Evolutionary conservation across 2,329 filamentous ascomycete genomes (phyloP).

Genomic region (Fusarium illudens): DNA sequence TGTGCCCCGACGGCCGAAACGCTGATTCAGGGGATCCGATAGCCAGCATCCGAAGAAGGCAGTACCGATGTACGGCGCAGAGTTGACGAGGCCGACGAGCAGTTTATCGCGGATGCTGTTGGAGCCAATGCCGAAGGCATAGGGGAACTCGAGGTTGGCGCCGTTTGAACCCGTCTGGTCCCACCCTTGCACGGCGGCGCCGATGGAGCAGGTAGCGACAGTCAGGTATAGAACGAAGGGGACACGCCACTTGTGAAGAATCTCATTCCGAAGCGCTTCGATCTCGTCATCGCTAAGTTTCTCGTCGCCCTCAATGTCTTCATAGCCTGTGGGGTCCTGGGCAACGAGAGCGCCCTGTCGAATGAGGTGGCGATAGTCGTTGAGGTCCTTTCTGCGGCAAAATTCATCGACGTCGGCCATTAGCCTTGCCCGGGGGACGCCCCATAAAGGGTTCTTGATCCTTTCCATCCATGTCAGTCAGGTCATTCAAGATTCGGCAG

Average conservation of each 20-base stretch:
- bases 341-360: conserved; percentile 78
- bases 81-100: conserved; percentile 74
- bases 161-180: conserved; percentile 72
- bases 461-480: conserved; percentile 39
- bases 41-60: conserved; percentile 68
- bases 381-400: conserved; percentile 65
- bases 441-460: conserved; percentile 60
- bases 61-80: conserved; percentile 61
- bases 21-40: conserved; percentile 67
- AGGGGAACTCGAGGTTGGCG: conserved; percentile 69
- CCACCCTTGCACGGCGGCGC: conserved; percentile 75
- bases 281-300: conserved; percentile 69
- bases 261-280: conserved; percentile 66
- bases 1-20: conserved; percentile 55
- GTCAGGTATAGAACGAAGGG: conserved; percentile 71
- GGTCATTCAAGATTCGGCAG: neutral
- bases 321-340: conserved; percentile 70
- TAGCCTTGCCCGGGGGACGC: conserved; percentile 60
- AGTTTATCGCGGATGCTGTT: conserved; percentile 50
- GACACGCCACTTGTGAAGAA: conserved; percentile 73
- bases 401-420: conserved; percentile 68
- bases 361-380: conserved; percentile 66
- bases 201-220: conserved; percentile 73
- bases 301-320: conserved; percentile 64
- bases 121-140: conserved; percentile 56